These are phyloP conservation scores for Raphanus raphanistrum DNA, from an alignment of 345 rosid genomes.

Conservation along the genomic window DNA sequence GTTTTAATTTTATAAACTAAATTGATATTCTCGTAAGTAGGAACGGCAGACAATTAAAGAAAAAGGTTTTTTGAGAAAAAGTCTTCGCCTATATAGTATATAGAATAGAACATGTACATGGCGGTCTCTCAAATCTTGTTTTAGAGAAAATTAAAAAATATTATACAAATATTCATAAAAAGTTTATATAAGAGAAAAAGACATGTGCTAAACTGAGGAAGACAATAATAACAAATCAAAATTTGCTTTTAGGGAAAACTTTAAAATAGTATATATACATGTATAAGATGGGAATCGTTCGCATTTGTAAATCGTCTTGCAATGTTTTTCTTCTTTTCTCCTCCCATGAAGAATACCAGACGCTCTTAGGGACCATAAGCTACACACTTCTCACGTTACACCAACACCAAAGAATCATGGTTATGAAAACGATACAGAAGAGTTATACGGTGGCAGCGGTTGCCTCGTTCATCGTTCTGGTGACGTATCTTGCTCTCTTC, in stretches of 20 bases:
- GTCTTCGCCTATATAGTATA: not conserved
- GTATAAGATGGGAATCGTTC: too few relatives aligned
- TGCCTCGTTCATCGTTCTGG: slow-evolving; percentile 20
- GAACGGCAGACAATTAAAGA: not conserved
- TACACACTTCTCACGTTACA: too few relatives aligned
- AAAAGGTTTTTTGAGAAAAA: not conserved
- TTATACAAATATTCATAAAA: not conserved
- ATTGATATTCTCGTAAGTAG: too few relatives aligned
- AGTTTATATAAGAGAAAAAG: not conserved
- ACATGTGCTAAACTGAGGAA: not conserved
- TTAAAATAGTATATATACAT: not conserved
- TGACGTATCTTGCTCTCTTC: slow-evolving; percentile 6
- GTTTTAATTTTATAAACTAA: too few relatives aligned
- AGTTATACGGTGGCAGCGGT: not conserved
- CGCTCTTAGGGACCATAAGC: not conserved
- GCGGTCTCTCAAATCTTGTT: not conserved
- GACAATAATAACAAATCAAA: not conserved
- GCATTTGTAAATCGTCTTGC: not conserved
- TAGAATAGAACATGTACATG: not conserved
- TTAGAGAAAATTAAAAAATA: not conserved
- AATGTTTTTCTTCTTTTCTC: slow-evolving; percentile 3
- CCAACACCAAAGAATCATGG: slow-evolving; percentile 4
- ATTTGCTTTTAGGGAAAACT: not conserved
- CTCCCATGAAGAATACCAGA: slow-evolving; percentile 11
- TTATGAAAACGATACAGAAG: not conserved